These are phyloP conservation scores for Fusarium lyarnte DNA, from an alignment of 2,329 filamentous ascomycete genomes.

Conservation along the genomic window DNA sequence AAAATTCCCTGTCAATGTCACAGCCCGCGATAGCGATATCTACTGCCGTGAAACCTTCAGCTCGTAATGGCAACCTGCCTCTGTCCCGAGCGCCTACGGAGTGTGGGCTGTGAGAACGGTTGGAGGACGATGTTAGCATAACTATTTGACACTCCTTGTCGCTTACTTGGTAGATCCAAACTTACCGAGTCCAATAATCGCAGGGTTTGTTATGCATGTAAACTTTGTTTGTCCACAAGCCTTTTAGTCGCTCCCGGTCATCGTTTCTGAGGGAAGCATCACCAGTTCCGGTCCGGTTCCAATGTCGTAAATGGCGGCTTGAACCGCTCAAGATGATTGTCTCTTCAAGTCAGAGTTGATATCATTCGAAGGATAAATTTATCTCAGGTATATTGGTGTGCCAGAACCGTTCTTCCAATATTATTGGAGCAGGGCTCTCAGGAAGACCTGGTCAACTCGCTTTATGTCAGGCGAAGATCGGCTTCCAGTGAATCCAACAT, in stretches of 20 bases:
- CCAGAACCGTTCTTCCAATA: conserved; percentile 8
- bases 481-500: background rate
- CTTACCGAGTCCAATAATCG: background rate
- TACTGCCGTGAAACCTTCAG: conserved; percentile 12
- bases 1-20: background rate
- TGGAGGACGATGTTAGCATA: conserved; percentile 15
- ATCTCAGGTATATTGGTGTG: background rate
- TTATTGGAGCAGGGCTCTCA: conserved; percentile 11
- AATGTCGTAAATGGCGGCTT: background rate
- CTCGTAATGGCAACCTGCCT: conserved; percentile 18
- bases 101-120: background rate
- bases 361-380: background rate
- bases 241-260: background rate
- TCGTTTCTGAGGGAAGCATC: background rate
- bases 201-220: conserved; percentile 13
- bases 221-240: background rate
- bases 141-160: conserved; percentile 5
- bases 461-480: conserved; percentile 6
- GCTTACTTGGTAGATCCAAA: background rate
- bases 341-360: background rate
- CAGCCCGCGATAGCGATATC: conserved; percentile 5
- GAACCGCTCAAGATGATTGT: background rate
- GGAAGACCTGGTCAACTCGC: conserved; percentile 9
- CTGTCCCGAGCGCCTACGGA: background rate
- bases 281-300: conserved; percentile 1